Evolutionary conservation across 345 rosid genomes (phyloP), one percentile per base, ranked within the genome.

Genomic region (Heritiera fomes): DNA sequence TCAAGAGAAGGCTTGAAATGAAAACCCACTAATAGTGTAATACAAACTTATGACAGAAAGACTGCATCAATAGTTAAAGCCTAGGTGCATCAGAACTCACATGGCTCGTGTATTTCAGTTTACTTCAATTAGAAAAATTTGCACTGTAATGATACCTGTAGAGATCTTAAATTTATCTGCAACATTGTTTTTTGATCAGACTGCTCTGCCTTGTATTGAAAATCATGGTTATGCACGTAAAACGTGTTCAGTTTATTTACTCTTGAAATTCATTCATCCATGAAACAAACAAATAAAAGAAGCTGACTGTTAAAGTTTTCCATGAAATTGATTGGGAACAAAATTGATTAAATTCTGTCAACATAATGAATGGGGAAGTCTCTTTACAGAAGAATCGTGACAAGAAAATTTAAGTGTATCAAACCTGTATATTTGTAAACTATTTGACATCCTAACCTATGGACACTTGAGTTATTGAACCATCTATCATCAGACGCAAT

Each of bases 401-500:
- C 23, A 77, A 72, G 34, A 32, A 43, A 47, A 74, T 67, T 10
- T 40, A 34, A 38, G 23, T 81, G 69, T 38, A 32, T 34, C 17
- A 34, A 32, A 64, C 34, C 3, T 64, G 56, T 58, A 3, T 56
- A 8, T 64, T 17, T 59, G 45, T 46, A 34, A 3, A 28, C 30
- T 59, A n/a, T 52, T 72, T 40, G 64, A 73, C 76, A 40, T 38
- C 20, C 45, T 64, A 64, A 15, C 17, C 38, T 50, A 14, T 52
- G 12, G 58, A 70, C 74, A 70, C 43, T 38, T 28, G 65, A 62
- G 45, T 8, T 47, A 30, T 47, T 58, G 58, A 71, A 45, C 40
- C 75, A 30, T 30, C 14, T 55, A 12, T 82, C 75, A 78, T 87
- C 80, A 85, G 87, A 47, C 14, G 85, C 75, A 81, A 72, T 81